A percentile compares a stretch with the other conserved stretches of the same genome.
These are phyloP conservation scores for Thalassia testudinum DNA, from an alignment of 116 monocot species.

Conservation along the genomic window DNA sequence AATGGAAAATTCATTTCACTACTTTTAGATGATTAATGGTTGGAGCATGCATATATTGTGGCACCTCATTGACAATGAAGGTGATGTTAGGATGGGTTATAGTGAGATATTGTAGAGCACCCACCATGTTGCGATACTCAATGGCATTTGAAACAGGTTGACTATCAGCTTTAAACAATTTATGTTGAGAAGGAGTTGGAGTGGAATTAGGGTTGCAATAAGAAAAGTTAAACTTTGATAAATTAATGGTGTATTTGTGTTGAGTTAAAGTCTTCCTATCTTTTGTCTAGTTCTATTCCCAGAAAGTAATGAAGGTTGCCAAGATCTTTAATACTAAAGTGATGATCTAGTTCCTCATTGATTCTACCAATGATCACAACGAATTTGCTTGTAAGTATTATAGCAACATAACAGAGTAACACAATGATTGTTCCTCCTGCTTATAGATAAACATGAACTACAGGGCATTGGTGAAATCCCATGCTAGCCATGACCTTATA, in stretches of 20 bases:
- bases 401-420: too few relatives aligned
- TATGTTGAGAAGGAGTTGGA: background rate
- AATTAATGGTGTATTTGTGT: constrained; percentile 4
- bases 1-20: background rate
- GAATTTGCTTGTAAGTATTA: background rate
- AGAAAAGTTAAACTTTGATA: background rate
- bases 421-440: background rate
- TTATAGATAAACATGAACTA: too few relatives aligned
- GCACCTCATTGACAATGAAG: constrained; percentile 1
- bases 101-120: constrained; percentile 2
- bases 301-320: too few relatives aligned
- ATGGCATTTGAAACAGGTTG: background rate
- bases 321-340: too few relatives aligned
- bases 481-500: too few relatives aligned
- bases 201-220: background rate
- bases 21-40: background rate
- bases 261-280: background rate
- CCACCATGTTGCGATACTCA: background rate
- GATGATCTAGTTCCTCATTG: background rate
- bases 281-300: background rate
- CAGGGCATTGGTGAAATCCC: too few relatives aligned
- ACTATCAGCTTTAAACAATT: background rate
- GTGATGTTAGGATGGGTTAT: background rate
- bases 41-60: background rate
- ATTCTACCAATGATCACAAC: background rate